These are phyloP conservation scores for Teunomyces funiuensis DNA, from an alignment of 805 yeast genomes.

Conservation along the genomic window DNA sequence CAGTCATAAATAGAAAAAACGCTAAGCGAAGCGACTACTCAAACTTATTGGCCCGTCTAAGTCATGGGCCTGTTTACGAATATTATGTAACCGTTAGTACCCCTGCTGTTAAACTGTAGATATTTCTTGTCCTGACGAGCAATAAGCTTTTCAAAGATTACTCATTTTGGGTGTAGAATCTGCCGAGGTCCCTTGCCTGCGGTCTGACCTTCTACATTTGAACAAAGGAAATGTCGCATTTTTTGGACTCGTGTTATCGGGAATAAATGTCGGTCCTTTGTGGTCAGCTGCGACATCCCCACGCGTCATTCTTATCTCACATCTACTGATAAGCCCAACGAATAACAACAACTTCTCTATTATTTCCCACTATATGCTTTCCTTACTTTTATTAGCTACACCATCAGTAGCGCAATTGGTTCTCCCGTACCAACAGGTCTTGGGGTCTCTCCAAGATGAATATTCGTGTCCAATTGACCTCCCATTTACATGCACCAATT, in stretches of 20 bases:
- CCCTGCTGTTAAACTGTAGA: not conserved
- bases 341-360: too few species aligned
- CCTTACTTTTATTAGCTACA: not conserved
- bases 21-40: too few species aligned
- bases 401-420: not conserved
- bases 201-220: too few species aligned
- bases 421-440: not conserved
- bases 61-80: not conserved
- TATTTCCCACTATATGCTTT: not conserved
- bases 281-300: too few species aligned
- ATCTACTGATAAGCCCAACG: constrained; percentile 3
- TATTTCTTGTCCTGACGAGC: not conserved
- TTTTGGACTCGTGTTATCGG: too few species aligned
- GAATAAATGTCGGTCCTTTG: too few species aligned
- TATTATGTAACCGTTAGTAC: not conserved
- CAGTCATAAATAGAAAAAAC: too few species aligned
- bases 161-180: too few species aligned
- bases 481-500: constrained; percentile 63
- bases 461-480: constrained; percentile 52
- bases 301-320: not conserved
- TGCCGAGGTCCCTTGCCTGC: too few species aligned
- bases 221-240: too few species aligned
- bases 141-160: not conserved
- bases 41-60: too few species aligned
- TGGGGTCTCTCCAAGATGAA: not conserved